phyloP scores from a whole-genome alignment of 2,329 filamentous ascomycete species.

The Colletotrichum noveboracense region DNA sequence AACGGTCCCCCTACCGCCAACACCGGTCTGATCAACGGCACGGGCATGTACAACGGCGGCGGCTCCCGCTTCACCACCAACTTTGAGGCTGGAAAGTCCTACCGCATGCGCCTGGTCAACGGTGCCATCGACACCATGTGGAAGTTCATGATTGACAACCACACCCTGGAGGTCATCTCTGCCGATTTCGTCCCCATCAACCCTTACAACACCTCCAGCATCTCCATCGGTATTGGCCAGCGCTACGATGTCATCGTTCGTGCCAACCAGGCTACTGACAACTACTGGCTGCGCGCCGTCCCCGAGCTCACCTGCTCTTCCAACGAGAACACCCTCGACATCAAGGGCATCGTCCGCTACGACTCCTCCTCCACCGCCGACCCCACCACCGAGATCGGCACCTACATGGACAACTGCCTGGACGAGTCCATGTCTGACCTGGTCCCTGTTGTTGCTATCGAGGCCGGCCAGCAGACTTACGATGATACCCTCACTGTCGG shows the following conservation, averaged over 20 bases:
- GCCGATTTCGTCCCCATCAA: constrained; percentile 62
- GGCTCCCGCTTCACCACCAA: constrained; percentile 40
- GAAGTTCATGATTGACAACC: constrained; percentile 60
- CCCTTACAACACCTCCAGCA: constrained; percentile 55
- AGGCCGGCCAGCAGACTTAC: constrained; percentile 29
- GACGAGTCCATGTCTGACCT: constrained; percentile 38
- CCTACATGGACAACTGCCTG: constrained; percentile 32
- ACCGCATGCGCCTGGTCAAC: constrained; percentile 55
- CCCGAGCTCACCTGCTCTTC: constrained; percentile 45
- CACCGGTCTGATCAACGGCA: constrained; percentile 52
- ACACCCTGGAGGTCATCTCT: constrained; percentile 61
- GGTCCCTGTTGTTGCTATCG: constrained; percentile 38
- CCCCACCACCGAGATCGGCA: constrained; percentile 29
- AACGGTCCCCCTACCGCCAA: constrained; percentile 41
- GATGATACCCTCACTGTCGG: constrained; percentile 31
- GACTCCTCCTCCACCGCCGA: constrained; percentile 26
- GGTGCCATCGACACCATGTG: constrained; percentile 46
- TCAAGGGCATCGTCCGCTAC: constrained; percentile 55
- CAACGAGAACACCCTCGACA: constrained; percentile 45
- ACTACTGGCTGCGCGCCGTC: constrained; percentile 56
- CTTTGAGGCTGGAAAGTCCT: constrained; percentile 46
- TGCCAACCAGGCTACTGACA: constrained; percentile 38
- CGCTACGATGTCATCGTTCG: constrained; percentile 52
- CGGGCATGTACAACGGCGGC: constrained; percentile 37
- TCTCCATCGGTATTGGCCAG: constrained; percentile 55